Base-by-base conservation (phyloP, 2,329 filamentous ascomycete species). In the Apiospora sp. region DNA sequence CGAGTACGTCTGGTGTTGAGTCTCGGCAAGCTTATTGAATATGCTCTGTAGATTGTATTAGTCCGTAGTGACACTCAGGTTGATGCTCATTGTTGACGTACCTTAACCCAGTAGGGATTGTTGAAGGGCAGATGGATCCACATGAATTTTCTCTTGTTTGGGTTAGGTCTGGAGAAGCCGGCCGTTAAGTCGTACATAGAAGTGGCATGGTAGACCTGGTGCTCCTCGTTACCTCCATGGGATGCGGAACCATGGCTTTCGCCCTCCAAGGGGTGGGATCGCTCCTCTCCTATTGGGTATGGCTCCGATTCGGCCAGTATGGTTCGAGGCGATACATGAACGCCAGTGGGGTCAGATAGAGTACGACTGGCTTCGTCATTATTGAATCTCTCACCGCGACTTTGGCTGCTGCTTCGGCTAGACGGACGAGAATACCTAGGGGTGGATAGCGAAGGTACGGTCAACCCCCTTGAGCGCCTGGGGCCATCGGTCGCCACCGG, bases 111-210 rank as follows among this genome's bases (percentile, higher is more conserved):
- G 0, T 86, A 83, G 0, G 88, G 87, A 70, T 90, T 90, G 12
- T 87, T 90, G 41, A 86, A 90, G 0, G 88, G 87, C 24, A 89
- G 75, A 78, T 90, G 88, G 67, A 90, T 84, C 88, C 89, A 90
- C 75, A 87, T 85, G 75, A 90, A 90, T 77, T 86, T 89, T 34
- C 86, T 83, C 71, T 77, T 78, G 2, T 76, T 73, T 1, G 82
- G 80, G 68, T 83, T 78, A 0, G 84, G 84, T 37, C 84, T 77
- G 4, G 83, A 84, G 74, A 85, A 85, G 0, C 83, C 84, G 1
- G 83, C 83, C 0, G 80, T 78, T 49, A 81, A 72, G 43, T 83
- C 81, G 19, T 80, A 77, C 4, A 81, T 69, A 7, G 76, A 75
- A 0, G 74, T 73, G 22, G 74, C 70, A 54, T 46, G 77, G 13